These are phyloP conservation scores for Petasospora fabianii DNA, from an alignment of 1,139 yeast species.

Conservation along the genomic window DNA sequence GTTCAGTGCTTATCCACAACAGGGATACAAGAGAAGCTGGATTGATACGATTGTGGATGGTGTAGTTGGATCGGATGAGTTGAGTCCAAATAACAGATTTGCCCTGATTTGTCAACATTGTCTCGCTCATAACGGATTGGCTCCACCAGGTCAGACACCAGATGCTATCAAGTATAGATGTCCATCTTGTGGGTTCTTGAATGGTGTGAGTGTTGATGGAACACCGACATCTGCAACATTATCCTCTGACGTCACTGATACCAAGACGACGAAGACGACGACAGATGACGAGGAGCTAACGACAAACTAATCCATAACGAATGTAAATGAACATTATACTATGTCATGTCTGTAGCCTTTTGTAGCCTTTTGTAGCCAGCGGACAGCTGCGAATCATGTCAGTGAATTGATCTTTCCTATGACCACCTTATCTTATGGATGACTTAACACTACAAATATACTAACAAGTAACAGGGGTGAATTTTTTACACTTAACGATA, in stretches of 20 bases:
- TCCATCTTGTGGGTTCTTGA: conserved; percentile 64
- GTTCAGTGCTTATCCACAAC: conserved; percentile 11
- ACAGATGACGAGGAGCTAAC: neutral
- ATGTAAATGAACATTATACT: too few relatives aligned
- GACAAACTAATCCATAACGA: too few relatives aligned
- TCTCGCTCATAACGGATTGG: conserved; percentile 72
- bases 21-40: conserved; percentile 13
- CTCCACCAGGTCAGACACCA: conserved; percentile 68
- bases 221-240: neutral
- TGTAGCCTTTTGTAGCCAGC: too few relatives aligned
- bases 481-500: too few relatives aligned
- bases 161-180: conserved; percentile 58
- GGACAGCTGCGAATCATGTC: too few relatives aligned
- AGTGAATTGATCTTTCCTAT: too few relatives aligned
- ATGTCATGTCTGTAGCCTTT: too few relatives aligned
- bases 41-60: conserved; percentile 38
- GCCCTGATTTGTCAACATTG: conserved; percentile 74
- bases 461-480: neutral
- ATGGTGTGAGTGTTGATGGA: conserved; percentile 27
- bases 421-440: too few relatives aligned
- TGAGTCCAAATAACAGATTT: conserved; percentile 56
- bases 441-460: neutral
- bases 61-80: conserved; percentile 69
- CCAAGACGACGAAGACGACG: neutral
- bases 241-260: too few relatives aligned